Percentiles rank a stretch among this genome's conserved stretches.
Conservation (phyloP, 257 asterid genomes). For the Anisodus acutangulus region DNA sequence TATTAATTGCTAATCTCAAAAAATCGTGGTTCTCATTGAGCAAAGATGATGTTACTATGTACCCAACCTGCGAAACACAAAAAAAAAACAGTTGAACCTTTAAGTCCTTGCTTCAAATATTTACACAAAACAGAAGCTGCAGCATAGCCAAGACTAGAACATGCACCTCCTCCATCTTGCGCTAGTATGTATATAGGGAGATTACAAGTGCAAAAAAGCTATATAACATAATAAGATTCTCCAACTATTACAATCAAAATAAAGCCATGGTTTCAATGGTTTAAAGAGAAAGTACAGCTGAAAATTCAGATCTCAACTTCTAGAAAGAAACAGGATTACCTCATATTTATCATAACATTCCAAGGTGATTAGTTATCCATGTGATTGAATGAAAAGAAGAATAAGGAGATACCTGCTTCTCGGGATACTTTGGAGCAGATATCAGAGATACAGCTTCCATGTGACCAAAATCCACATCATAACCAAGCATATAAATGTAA, state of each 20-base stretch:
- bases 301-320: background rate
- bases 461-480: constrained; percentile 99
- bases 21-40: constrained; percentile 99
- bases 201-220: background rate
- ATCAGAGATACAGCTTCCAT: constrained; percentile 98
- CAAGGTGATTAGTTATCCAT: constrained; percentile 5
- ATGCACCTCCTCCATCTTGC: background rate
- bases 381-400: constrained; percentile 15
- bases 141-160: constrained; percentile 7
- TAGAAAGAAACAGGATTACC: background rate
- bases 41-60: constrained; percentile 91
- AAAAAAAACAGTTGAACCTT: constrained; percentile 23
- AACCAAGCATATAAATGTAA: constrained; percentile 97
- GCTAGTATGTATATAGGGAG: background rate
- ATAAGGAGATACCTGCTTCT: constrained; percentile 76
- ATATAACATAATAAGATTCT: background rate
- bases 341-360: constrained; percentile 15
- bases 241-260: background rate
- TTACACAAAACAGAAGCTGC: constrained; percentile 20
- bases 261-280: constrained; percentile 7
- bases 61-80: constrained; percentile 80
- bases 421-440: constrained; percentile 99
- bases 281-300: constrained; percentile 11
- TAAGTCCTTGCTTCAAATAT: constrained; percentile 21
- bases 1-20: constrained; percentile 92